A percentile compares a stretch with the other conserved stretches of the same genome.
phyloP scores from a whole-genome alignment of 805 yeast genomes.

The Nakazawaea wyomingensis region DNA sequence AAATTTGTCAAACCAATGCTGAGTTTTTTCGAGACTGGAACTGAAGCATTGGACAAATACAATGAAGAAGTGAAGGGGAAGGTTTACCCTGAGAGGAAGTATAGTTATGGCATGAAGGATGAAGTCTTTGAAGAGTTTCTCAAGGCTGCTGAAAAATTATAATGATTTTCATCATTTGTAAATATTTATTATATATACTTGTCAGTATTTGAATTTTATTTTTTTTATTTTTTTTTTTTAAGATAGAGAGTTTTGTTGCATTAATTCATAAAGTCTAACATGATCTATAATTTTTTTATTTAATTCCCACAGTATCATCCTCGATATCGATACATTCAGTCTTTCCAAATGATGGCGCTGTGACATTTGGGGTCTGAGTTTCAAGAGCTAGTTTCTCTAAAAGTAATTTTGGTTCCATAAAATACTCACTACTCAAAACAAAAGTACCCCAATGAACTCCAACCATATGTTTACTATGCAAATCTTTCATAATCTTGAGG shows the following conservation, averaged over 20 bases:
- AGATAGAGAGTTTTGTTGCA: too few species aligned
- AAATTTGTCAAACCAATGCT: conserved; percentile 76
- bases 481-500: conserved; percentile 55
- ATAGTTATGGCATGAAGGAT: conserved; percentile 65
- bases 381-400: conserved; percentile 46
- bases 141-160: conserved; percentile 18
- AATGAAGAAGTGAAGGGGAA: conserved; percentile 49
- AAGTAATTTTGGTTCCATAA: conserved; percentile 70
- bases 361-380: conserved; percentile 31
- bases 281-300: not conserved
- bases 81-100: conserved; percentile 56
- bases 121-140: conserved; percentile 48
- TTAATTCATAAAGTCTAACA: too few species aligned
- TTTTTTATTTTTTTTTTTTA: too few species aligned
- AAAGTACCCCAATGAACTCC: conserved; percentile 99
- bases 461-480: conserved; percentile 56
- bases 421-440: conserved; percentile 81
- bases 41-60: conserved; percentile 49
- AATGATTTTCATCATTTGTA: conserved; percentile 4
- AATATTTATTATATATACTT: too few species aligned
- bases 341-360: conserved; percentile 73
- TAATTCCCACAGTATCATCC: conserved; percentile 9
- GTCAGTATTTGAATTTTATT: too few species aligned
- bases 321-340: conserved; percentile 50
- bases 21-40: conserved; percentile 42